These are phyloP conservation scores for Eucalyptus pauciflora DNA, from an alignment of 345 rosid genomes.

Conservation along the genomic window DNA sequence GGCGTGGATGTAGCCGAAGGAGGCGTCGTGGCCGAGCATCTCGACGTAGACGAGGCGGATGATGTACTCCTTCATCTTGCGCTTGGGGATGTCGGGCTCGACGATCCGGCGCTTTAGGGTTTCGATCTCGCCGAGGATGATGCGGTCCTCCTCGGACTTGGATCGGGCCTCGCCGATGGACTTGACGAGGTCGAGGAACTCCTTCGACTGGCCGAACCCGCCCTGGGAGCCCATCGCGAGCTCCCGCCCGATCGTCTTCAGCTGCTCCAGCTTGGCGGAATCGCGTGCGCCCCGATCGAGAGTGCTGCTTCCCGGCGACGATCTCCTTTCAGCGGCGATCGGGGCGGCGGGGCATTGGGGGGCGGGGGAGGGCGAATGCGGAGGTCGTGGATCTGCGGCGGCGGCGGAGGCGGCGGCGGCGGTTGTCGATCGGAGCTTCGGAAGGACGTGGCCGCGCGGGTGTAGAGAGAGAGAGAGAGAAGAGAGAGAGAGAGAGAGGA, in stretches of 20 bases:
- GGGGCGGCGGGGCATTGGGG: not conserved
- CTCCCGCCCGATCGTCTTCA: slow-evolving; percentile 96
- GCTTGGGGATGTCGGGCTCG: slow-evolving; percentile 84
- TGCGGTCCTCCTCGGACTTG: slow-evolving; percentile 96
- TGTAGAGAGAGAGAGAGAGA: not conserved
- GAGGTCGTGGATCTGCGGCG: not conserved
- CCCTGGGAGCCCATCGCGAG: slow-evolving; percentile 99
- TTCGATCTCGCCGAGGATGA: slow-evolving; percentile 87
- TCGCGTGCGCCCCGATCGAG: not conserved
- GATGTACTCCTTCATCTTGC: slow-evolving; percentile 94
- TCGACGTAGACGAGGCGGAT: slow-evolving; percentile 82
- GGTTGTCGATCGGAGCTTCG: not conserved
- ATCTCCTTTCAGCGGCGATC: not conserved
- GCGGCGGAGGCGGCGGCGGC: not conserved
- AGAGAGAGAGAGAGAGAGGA: not conserved
- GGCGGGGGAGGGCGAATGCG: not conserved
- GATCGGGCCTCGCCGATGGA: slow-evolving; percentile 99
- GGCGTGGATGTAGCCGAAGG: slow-evolving; percentile 96
- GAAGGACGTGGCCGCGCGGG: not conserved
- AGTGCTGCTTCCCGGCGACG: too few relatives aligned
- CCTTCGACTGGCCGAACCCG: slow-evolving; percentile 89
- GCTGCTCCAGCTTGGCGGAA: slow-evolving; percentile 56
- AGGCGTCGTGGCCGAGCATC: slow-evolving; percentile 98
- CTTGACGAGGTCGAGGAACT: slow-evolving; percentile 92
- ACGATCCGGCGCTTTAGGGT: slow-evolving; percentile 74